Base-by-base conservation (phyloP, 164 flowering plant species). In the Aristolochia contorta region DNA sequence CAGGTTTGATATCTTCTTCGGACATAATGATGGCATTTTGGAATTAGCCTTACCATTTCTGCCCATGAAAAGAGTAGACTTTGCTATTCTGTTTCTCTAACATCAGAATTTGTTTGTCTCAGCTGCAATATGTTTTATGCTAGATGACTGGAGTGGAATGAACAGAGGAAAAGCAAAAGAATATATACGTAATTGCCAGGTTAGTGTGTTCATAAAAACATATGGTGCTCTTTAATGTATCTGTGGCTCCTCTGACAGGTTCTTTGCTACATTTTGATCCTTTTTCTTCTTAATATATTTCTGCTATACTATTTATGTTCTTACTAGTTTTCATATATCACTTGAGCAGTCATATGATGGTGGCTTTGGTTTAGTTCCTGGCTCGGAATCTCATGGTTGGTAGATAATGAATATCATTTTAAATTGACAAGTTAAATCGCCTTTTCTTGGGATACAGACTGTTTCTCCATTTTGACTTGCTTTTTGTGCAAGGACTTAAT, bases 311-410 rank as follows among this genome's bases (percentile, higher is more conserved):
- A 16, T 48, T 22, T 7, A 52, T 51, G 2, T 37, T 33, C 18
- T n/a, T 46, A 20, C 1, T 21, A 63, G 43, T 16, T 23, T 37
- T 37, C 43, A 37, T 37, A 37, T 37, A 37, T 37, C 5, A 37
- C 16, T 10, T 48, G 46, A 78, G 68, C 85, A 91, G 99, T 88
- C 99, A 50, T 94, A 90, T 80, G 97, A 94, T 77, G 97, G 97
- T 62, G 97, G 97, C 65, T 94, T 94, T 80, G 97, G 99, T 23
- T 71, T 94, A 74, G 68, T 68, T 66, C 99, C 96, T 59, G 96
- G 95, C 60, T 71, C 86, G 67, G 99, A 94, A 82, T 88, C 97
- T 67, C 99, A 94, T 77, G 99, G 99, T 94, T 78, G 75, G 95
- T 78, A 23, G 52, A 19, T 15, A n/a, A 19, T 13, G 14, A 12